phyloP scores from a whole-genome alignment of 2,329 filamentous ascomycete genomes.

The Acarospora socialis region DNA sequence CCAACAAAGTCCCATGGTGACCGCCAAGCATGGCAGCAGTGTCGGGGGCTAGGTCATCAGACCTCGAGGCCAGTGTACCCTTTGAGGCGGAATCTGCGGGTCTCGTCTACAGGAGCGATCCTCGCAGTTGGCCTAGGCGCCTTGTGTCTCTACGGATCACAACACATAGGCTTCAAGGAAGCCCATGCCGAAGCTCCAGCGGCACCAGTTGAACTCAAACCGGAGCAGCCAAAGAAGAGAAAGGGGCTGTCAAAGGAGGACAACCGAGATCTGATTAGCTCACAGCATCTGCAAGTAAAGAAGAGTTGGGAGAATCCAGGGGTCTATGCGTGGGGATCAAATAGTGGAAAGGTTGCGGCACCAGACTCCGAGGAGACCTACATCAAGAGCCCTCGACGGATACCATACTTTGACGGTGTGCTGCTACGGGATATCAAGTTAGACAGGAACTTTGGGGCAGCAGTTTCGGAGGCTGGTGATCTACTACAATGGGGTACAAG shows the following conservation, averaged over 20 bases:
- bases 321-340: conserved; percentile 89
- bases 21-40: too few species aligned
- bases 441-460: conserved; percentile 66
- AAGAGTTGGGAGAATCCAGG: conserved; percentile 70
- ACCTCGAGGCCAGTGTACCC: too few species aligned
- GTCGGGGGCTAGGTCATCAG: too few species aligned
- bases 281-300: conserved; percentile 77
- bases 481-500: conserved; percentile 81
- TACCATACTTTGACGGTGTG: conserved; percentile 71
- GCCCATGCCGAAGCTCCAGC: conserved; percentile 35
- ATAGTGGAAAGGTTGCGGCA: conserved; percentile 69
- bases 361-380: conserved; percentile 63
- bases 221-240: conserved; percentile 50
- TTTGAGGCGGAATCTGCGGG: too few species aligned
- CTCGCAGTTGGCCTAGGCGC: conserved; percentile 4
- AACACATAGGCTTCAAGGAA: conserved; percentile 19
- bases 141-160: conserved; percentile 6
- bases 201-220: conserved; percentile 41
- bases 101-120: too few species aligned
- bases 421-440: conserved; percentile 78
- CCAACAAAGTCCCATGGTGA: too few species aligned
- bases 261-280: conserved; percentile 61
- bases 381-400: conserved; percentile 66
- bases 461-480: conserved; percentile 76
- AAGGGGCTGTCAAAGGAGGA: conserved; percentile 49